Percentiles rank a stretch among this genome's conserved stretches.
Conservation (phyloP, 2,329 filamentous ascomycete species). For the Zalaria sp. region DNA sequence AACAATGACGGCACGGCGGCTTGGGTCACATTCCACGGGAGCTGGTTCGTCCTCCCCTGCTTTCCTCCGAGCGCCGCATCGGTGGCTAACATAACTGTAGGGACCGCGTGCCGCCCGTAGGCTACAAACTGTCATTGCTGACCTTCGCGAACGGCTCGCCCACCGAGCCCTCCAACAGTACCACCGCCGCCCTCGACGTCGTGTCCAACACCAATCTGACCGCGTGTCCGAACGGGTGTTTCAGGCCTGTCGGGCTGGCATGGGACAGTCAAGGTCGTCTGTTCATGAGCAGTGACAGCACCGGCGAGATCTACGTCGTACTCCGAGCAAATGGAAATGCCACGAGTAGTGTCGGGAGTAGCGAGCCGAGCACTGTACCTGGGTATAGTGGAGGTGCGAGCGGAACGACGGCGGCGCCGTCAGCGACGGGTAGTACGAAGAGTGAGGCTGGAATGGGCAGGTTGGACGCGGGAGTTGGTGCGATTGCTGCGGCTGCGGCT, state of each 20-base stretch:
- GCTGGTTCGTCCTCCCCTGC: conserved; percentile 32
- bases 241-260: conserved; percentile 48
- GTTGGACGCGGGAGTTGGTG: too few species aligned
- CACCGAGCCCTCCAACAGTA: conserved; percentile 29
- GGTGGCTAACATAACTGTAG: background rate
- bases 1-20: conserved; percentile 41
- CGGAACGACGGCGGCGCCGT: background rate
- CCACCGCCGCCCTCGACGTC: conserved; percentile 32
- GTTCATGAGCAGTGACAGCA: conserved; percentile 48
- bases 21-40: conserved; percentile 59
- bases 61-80: background rate
- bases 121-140: conserved; percentile 36
- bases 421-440: background rate
- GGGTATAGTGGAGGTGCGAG: background rate
- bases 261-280: conserved; percentile 38
- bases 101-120: conserved; percentile 31
- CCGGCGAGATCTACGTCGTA: conserved; percentile 50
- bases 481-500: too few species aligned
- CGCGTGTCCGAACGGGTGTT: conserved; percentile 42
- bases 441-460: too few species aligned
- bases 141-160: conserved; percentile 33
- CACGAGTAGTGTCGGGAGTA: background rate
- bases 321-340: background rate
- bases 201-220: conserved; percentile 40
- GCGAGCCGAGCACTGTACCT: background rate